Evolutionary conservation across 1,139 yeast species (phyloP), one percentile per base, ranked within the genome.

Genomic region (Arxiozyma slooffiae): DNA sequence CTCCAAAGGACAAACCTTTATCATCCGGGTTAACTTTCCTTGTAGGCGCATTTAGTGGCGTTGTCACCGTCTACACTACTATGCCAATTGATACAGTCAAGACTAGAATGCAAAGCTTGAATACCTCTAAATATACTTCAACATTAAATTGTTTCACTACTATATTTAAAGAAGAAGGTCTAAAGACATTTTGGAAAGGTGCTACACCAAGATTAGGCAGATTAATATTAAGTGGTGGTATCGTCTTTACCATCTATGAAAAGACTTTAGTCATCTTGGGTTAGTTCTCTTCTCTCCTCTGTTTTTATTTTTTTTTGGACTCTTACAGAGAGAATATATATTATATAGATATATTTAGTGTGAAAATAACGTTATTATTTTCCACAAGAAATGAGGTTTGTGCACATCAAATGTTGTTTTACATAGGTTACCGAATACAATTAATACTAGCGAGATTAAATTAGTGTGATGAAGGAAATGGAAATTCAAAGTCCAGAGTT

Each of bases 1-100:
- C 84, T 2, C 80, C 80, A 43, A 79, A 85, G 38, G 79, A 79
- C 59, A 80, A 83, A 55, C 95, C 96, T 6, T 75, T 92, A 56
- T 79, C 89, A 49, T 79, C 94, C 2, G 79, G 77, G 1, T 74
- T 89, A 55, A 92, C 97, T 0, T 92, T 92, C 68, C 77, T 81
- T 1, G 87, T 92, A 11, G 98, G 98, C 42, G 88, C 97, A 1
- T 76, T 88, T 61, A 96, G 97, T 1, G 98, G 98, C 26, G 76
- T 85, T 48, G 83, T 92, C 50, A 92, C 98, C 0, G 98, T 92
- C 18, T 92, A 92, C 68, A 74, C 96, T 4, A 92, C 98, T 9
- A 92, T 92, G 97, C 98, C 98, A 11, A 83, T 92, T 41, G 98
- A 92, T 67, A 92, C 97, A 0, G 96, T 92, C 56, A 92, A 92